Evolutionary conservation across 139 green algal species (phyloP).

Genomic region (Pleodorina starrii): DNA sequence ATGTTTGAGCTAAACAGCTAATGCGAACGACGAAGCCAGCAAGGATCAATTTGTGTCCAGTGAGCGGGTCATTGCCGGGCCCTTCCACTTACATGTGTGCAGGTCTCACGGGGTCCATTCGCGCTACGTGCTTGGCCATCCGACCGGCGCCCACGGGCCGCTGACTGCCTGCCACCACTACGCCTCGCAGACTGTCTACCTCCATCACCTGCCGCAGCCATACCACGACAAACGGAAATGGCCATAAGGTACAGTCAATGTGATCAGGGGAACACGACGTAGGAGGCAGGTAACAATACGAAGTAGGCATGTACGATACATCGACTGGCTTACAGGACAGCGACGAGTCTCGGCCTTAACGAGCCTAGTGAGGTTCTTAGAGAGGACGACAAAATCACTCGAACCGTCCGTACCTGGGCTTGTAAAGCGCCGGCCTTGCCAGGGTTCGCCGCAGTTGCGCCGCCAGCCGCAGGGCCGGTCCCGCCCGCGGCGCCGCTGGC

Average conservation of each 20-base stretch:
- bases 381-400: neutral
- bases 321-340: too few species aligned
- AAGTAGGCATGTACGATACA: too few species aligned
- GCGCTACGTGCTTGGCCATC: constrained; percentile 34
- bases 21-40: too few species aligned
- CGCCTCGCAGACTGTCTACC: constrained; percentile 32
- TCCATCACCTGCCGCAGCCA: neutral
- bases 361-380: too few species aligned
- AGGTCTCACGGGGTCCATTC: neutral
- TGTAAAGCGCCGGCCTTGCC: neutral
- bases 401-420: neutral
- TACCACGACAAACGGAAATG: too few species aligned
- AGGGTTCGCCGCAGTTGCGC: neutral
- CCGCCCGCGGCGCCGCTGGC: neutral
- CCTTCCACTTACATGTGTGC: constrained; percentile 39
- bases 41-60: too few species aligned
- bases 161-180: constrained; percentile 5
- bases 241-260: too few species aligned
- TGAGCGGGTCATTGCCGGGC: neutral
- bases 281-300: too few species aligned
- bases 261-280: too few species aligned
- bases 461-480: neutral
- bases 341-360: too few species aligned
- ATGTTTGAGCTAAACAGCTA: too few species aligned
- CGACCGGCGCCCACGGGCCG: neutral